Evolutionary conservation across 83 land plant species (phyloP), one percentile per base, ranked within the genome.

Genomic region (Diphasiastrum complanatum): DNA sequence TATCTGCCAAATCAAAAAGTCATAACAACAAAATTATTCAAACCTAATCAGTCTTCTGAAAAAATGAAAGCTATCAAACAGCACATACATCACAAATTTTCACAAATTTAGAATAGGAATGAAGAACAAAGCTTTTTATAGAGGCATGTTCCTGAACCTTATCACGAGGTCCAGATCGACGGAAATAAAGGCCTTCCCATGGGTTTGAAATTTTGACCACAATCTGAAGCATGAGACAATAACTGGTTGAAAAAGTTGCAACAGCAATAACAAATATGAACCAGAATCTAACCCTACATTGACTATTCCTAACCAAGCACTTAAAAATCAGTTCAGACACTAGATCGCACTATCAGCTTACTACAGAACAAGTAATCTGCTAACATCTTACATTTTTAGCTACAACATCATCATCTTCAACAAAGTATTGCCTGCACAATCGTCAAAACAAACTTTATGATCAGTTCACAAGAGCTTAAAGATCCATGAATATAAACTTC

Each of bases 101-200:
- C 38, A 6, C 22, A 28, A 5, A 56, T 32, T 28, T 28, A 56
- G 18, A n/a, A 45, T 60, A 19, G 25, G 20, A 30, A 23, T n/a
- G 27, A 43, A 6, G 8, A 62, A 51, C 32, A 24, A 63, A n/a
- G 30, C 54, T 55, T n/a, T 16, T 51, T 19, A 45, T 2, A 12
- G 29, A 26, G 4, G 2, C 28, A 64, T 16, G 2, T 4, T 54
- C 18, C 53, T 11, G 14, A 20, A 73, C 70, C 71, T 66, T 40
- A 2, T 47, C 65, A 46, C 74, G 74, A 16, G 77, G 77, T 19
- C 72, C 77, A 2, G 77, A 66, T 40, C 77, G 72, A 22, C 77
- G 64, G 46, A 74, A 74, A 61, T 68, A 69, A 64, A 63, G 0
- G 35, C 66, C 73, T 30, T 67, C 49, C 25, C 66, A 60, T 25